These are phyloP conservation scores for Golubevia pallescens DNA, from an alignment of 1,284 basidiomycete species.

Conservation along the genomic window DNA sequence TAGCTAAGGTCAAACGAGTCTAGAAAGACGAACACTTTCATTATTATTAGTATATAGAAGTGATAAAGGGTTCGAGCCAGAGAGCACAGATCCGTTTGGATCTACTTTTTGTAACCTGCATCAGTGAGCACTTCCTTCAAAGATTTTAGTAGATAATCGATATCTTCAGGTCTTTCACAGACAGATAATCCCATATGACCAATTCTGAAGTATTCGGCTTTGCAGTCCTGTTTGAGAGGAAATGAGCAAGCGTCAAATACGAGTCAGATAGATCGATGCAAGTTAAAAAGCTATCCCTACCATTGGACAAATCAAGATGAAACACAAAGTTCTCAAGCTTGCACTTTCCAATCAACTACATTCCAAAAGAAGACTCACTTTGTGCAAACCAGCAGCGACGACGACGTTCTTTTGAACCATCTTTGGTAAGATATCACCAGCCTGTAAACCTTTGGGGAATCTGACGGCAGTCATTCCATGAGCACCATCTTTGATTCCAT, in stretches of 20 bases:
- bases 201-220: conserved; percentile 42
- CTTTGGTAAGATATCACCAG: conserved; percentile 56
- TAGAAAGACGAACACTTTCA: too few species aligned
- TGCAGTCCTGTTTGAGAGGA: too few species aligned
- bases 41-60: too few species aligned
- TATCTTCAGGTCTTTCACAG: conserved; percentile 42
- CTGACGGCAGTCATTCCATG: conserved; percentile 63
- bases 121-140: conserved; percentile 58
- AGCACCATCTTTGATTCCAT: conserved; percentile 56
- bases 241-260: too few species aligned
- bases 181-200: conserved; percentile 64
- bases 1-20: too few species aligned
- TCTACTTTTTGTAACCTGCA: conserved; percentile 44
- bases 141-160: conserved; percentile 44
- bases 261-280: too few species aligned
- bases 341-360: too few species aligned
- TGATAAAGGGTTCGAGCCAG: too few species aligned
- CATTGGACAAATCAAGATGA: too few species aligned
- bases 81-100: too few species aligned
- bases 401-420: conserved; percentile 55
- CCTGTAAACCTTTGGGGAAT: conserved; percentile 53
- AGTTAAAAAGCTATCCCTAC: too few species aligned
- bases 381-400: conserved; percentile 59
- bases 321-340: too few species aligned
- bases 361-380: conserved; percentile 20